A percentile compares a stretch with the other conserved stretches of the same genome.
phyloP scores from a whole-genome alignment of 345 rosid genomes.

The Sapria himalayana region DNA sequence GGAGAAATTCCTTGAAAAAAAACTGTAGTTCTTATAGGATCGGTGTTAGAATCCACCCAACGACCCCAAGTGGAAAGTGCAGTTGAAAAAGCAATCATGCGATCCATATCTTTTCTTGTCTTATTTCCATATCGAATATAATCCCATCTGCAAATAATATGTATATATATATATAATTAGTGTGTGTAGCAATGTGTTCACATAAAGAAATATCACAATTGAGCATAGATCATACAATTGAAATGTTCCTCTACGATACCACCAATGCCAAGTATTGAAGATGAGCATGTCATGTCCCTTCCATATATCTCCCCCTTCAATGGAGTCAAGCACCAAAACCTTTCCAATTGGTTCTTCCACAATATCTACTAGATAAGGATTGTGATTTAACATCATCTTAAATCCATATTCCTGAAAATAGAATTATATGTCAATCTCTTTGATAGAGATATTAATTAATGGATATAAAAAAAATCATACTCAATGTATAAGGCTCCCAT shows the following conservation, averaged over 20 bases:
- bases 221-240: conserved; percentile 31
- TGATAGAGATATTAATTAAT: not conserved
- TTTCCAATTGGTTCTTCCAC: conserved; percentile 32
- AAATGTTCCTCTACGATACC: conserved; percentile 49
- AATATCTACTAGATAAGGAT: conserved; percentile 44
- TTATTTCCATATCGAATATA: conserved; percentile 22
- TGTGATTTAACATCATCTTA: conserved; percentile 32
- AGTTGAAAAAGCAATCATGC: conserved; percentile 37
- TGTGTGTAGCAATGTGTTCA: not conserved
- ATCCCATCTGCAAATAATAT: conserved; percentile 42
- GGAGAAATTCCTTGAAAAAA: conserved; percentile 83
- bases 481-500: not conserved
- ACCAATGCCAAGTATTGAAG: conserved; percentile 93
- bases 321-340: conserved; percentile 60
- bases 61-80: conserved; percentile 57
- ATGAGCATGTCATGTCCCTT: conserved; percentile 35
- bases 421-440: not conserved
- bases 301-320: conserved; percentile 49
- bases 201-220: not conserved
- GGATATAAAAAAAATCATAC: not conserved
- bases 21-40: conserved; percentile 33
- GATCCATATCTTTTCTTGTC: conserved; percentile 47
- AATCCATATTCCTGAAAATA: conserved; percentile 35
- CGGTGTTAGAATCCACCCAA: conserved; percentile 49
- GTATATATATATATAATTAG: not conserved